These are phyloP conservation scores for Coniochaeta prunicola DNA, from an alignment of 2,329 filamentous ascomycete species.

Conservation along the genomic window DNA sequence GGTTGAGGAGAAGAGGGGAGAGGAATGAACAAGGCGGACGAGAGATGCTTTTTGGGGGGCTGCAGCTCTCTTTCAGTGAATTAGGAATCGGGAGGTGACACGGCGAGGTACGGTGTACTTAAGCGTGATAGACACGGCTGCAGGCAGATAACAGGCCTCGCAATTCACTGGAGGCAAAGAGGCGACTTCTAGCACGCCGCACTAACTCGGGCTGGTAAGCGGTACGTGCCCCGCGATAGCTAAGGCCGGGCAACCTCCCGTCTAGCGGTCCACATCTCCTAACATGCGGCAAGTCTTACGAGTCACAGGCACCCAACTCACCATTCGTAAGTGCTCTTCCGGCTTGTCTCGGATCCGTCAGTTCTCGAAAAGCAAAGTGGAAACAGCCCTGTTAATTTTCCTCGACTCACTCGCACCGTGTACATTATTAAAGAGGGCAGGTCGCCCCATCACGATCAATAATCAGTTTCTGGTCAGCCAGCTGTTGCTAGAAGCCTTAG, in stretches of 20 bases:
- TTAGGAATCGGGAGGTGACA: not conserved
- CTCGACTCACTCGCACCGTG: not conserved
- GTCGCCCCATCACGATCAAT: not conserved
- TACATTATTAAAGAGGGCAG: not conserved
- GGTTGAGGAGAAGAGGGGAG: slow-evolving; percentile 1
- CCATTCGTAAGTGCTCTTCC: not conserved
- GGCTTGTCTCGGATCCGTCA: not conserved
- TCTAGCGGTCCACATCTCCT: slow-evolving; percentile 6
- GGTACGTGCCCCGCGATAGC: slow-evolving; percentile 10
- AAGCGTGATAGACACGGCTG: slow-evolving; percentile 9
- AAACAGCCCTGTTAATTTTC: not conserved
- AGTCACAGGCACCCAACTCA: slow-evolving; percentile 2
- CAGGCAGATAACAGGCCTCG: slow-evolving; percentile 15
- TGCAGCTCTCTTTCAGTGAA: slow-evolving; percentile 1
- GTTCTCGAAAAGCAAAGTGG: no score
- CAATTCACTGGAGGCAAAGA: slow-evolving; percentile 10
- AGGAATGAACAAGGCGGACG: slow-evolving; percentile 3
- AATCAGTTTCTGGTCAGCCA: not conserved
- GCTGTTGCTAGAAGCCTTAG: not conserved
- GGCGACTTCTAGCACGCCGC: not conserved
- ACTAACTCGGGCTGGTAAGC: slow-evolving; percentile 16
- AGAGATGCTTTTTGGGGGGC: slow-evolving; percentile 7
- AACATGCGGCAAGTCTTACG: slow-evolving; percentile 10
- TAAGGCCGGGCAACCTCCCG: not conserved
- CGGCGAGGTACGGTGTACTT: slow-evolving; percentile 13